A percentile compares a stretch with the other conserved stretches of the same genome.
Conservation (phyloP, 139 green algal genomes). For the Ostreobium quekettii region DNA sequence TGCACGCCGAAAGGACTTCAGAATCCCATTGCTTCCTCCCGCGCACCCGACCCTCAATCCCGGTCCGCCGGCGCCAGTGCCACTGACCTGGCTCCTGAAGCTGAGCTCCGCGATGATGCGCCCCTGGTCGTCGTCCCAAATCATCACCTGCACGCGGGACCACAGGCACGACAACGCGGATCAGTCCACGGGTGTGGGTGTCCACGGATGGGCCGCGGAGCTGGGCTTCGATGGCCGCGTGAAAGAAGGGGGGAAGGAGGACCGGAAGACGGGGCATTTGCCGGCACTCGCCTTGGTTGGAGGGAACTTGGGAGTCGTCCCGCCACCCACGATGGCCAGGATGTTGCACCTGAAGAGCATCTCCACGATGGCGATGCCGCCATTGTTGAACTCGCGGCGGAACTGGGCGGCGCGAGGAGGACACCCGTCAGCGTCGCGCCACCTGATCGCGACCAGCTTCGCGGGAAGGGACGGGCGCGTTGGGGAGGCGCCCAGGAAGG, state of each 20-base stretch:
- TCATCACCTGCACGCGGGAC: conserved; percentile 73
- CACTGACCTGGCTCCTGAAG: conserved; percentile 74
- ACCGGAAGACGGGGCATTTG: not conserved
- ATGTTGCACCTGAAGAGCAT: conserved; percentile 98
- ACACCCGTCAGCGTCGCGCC: too few species aligned
- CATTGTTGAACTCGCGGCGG: conserved; percentile 66
- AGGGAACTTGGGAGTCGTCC: conserved; percentile 60
- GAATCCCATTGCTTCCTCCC: too few species aligned
- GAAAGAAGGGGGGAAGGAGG: not conserved
- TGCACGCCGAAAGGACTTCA: too few species aligned
- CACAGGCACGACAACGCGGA: too few species aligned
- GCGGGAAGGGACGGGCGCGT: not conserved
- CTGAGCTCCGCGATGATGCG: conserved; percentile 89
- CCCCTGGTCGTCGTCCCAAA: conserved; percentile 93
- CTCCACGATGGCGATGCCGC: conserved; percentile 75
- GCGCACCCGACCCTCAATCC: too few species aligned
- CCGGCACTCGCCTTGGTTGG: conserved; percentile 63
- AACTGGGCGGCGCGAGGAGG: too few species aligned
- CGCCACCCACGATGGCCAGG: conserved; percentile 86
- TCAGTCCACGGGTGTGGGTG: too few species aligned
- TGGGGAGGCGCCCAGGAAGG: too few species aligned
- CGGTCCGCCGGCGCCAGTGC: too few species aligned
- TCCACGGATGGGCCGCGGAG: too few species aligned
- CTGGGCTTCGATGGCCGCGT: too few species aligned
- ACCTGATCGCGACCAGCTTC: too few species aligned